Base-by-base conservation (phyloP, 2,329 filamentous ascomycete genomes). In the Microcera coccophila region DNA sequence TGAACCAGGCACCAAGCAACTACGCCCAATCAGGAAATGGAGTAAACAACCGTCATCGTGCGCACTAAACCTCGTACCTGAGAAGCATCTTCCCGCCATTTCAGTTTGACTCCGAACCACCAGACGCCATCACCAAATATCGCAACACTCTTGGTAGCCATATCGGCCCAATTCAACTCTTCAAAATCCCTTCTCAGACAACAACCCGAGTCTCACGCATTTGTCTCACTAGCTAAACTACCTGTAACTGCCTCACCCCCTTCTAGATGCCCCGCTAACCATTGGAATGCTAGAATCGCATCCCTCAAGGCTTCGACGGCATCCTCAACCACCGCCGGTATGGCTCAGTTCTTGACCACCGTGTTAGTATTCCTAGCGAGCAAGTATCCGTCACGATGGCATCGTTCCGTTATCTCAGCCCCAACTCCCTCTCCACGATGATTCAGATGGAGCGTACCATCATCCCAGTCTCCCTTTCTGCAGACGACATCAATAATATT, bases 301-400 rank as follows among this genome's bases (percentile, higher is more conserved):
- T 43, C 43, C 43, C 26, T 16, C 47, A 16, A 9, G 39, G 36
- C 43, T 16, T 38, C 42, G 36, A 48, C 42, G 38, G 44, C 42
- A 31, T 22, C 32, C 18, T 14, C 38, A 19, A 45, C 36, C 41
- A 42, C 47, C 38, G 39, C 49, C 51, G 53, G 45, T 47, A 70
- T 70, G 67, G 61, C 67, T 38, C 66, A 69, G 52, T 70, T 70
- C 57, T 60, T 70, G 49, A 68, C 65, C 37, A 69, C 67, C 46
- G 67, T 70, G 67, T 70, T 63, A 62, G 67, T 36, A 37, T 37
- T 26, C 32, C 29, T 10, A 42, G 34, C 17, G 18, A 26, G 18
- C 34, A 36, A 42, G 31, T 34, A 44, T 44, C 16, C 38, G 42
- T 35, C 44, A 48, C 20, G 47, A 51, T 43, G 38, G 44, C 47